phyloP scores from a whole-genome alignment of 805 yeast genomes.

The Ogataea kodamae region DNA sequence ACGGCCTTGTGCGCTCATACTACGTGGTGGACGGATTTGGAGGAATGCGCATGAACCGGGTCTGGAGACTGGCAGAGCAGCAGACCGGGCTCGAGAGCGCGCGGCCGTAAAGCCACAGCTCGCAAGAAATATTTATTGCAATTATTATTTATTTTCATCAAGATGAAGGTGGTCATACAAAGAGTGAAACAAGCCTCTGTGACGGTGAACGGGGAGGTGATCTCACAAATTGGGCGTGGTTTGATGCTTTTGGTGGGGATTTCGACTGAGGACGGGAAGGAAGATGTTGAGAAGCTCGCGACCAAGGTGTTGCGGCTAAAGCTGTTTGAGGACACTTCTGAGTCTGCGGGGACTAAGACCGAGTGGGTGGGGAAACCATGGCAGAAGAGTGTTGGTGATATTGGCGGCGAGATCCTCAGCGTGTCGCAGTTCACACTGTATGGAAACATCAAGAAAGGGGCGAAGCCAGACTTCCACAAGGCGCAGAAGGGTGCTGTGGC shows the following conservation, averaged over 20 bases:
- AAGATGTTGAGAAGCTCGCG: constrained; percentile 67
- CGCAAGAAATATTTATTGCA: constrained; percentile 1
- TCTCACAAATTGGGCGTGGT: constrained; percentile 76
- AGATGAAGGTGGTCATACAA: constrained; percentile 90
- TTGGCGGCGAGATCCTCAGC: constrained; percentile 69
- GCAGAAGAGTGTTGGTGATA: constrained; percentile 66
- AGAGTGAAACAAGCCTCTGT: constrained; percentile 88
- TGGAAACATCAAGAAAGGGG: constrained; percentile 83
- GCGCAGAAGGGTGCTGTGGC: constrained; percentile 80
- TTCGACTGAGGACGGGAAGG: constrained; percentile 68
- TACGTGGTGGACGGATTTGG: constrained; percentile 74
- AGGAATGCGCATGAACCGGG: constrained; percentile 77
- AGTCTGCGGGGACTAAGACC: constrained; percentile 39
- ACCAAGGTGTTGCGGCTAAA: constrained; percentile 63
- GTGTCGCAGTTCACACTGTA: constrained; percentile 91
- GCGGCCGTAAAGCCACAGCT: constrained; percentile 30
- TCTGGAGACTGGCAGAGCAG: constrained; percentile 78
- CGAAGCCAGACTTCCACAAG: constrained; percentile 90
- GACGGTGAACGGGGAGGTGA: constrained; percentile 64
- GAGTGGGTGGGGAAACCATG: constrained; percentile 67
- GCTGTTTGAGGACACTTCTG: constrained; percentile 59
- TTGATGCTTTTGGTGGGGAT: constrained; percentile 82
- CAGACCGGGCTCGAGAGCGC: constrained; percentile 69
- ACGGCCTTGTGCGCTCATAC: constrained; percentile 38
- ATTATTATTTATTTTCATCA: neutral